Conservation (phyloP, 2,329 filamentous ascomycete species). For the Apiospora pterosperma region DNA sequence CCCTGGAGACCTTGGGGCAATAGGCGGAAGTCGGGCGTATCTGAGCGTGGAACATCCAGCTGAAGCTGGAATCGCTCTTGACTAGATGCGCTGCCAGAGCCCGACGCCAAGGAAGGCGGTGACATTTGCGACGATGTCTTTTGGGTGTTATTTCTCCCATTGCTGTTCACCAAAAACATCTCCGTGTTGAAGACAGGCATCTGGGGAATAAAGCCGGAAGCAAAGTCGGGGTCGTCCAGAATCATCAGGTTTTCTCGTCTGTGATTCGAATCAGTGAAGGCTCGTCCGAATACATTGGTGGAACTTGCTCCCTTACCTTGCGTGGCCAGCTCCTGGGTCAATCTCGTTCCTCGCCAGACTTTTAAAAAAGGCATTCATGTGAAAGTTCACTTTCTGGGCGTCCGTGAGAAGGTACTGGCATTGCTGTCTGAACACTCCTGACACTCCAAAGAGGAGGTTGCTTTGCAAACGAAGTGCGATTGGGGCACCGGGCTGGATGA, state of each 20-base stretch:
- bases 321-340: conserved; percentile 68
- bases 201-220: conserved; percentile 53
- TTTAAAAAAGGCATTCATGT: conserved; percentile 67
- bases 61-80: conserved; percentile 16
- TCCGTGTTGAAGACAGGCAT: conserved; percentile 58
- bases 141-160: conserved; percentile 15
- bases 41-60: conserved; percentile 21
- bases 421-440: conserved; percentile 83
- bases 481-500: conserved; percentile 75
- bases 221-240: conserved; percentile 78
- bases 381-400: conserved; percentile 68
- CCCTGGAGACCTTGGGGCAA: conserved; percentile 23
- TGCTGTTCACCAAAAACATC: conserved; percentile 28
- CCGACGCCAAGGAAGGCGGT: conserved; percentile 15
- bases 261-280: conserved; percentile 9
- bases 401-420: conserved; percentile 83
- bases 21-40: conserved; percentile 14
- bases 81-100: conserved; percentile 15
- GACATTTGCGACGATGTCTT: conserved; percentile 28
- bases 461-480: conserved; percentile 88
- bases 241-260: conserved; percentile 76
- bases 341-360: conserved; percentile 55
- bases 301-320: conserved; percentile 54
- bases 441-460: conserved; percentile 81
- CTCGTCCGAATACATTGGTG: not conserved